Percentiles rank a stretch among this genome's conserved stretches.
Conservation (phyloP, 2,329 filamentous ascomycete genomes). For the Fusarium sp. region DNA sequence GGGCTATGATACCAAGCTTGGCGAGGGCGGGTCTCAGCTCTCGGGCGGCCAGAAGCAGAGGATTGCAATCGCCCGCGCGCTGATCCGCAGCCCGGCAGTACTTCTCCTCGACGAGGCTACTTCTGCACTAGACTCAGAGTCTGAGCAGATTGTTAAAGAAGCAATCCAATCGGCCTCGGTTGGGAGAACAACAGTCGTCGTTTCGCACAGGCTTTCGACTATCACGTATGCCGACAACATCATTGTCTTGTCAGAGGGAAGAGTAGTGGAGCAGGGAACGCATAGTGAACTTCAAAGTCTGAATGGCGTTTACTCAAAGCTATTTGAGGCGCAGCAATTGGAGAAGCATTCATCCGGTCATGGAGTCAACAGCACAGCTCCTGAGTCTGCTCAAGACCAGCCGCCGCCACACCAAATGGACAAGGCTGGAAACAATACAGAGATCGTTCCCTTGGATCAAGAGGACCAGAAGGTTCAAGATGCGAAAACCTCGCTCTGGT, state of each 20-base stretch:
- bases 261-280: slow-evolving; percentile 69
- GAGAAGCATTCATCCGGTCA: neutral
- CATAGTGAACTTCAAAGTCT: slow-evolving; percentile 61
- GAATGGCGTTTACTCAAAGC: slow-evolving; percentile 59
- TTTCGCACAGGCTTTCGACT: slow-evolving; percentile 69
- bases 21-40: slow-evolving; percentile 70
- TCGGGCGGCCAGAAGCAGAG: slow-evolving; percentile 63
- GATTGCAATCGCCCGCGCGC: slow-evolving; percentile 57
- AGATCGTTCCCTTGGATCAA: neutral
- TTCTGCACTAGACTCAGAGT: slow-evolving; percentile 59
- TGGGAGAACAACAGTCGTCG: slow-evolving; percentile 66
- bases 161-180: slow-evolving; percentile 64
- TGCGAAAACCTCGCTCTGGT: neutral
- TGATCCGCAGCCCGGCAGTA: slow-evolving; percentile 58
- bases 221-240: slow-evolving; percentile 52
- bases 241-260: slow-evolving; percentile 68
- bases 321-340: slow-evolving; percentile 56
- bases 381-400: neutral
- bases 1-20: slow-evolving; percentile 69
- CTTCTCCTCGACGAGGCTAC: slow-evolving; percentile 76
- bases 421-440: neutral
- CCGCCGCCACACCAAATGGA: neutral
- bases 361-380: neutral
- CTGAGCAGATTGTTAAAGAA: slow-evolving; percentile 62
- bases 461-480: neutral